Evolutionary conservation across 345 rosid genomes (phyloP), one percentile per base, ranked within the genome.

Genomic region (Alliaria petiolata): DNA sequence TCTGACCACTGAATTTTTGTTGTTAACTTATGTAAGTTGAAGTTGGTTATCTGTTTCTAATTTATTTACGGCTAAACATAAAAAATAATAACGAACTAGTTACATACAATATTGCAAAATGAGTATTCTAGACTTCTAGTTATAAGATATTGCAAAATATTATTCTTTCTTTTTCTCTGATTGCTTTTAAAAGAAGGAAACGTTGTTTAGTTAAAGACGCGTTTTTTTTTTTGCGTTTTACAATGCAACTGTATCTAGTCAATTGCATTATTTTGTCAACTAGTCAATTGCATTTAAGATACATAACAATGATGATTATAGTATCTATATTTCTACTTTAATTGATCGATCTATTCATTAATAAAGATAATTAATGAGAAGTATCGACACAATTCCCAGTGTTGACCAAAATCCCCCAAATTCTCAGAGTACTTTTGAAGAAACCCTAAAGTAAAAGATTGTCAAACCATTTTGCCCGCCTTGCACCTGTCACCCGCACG

Each of bases 371-470:
- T 33, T 69, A 77, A 58, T 64, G 72, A 44, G 2, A 63, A 64
- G 36, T 40, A 65, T 44, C 43, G 76, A 76, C 82, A 76, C 85
- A 78, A 79, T 78, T 82, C 85, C 87, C 84, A 69, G 66, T 78
- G 83, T 82, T 84, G 85, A 78, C 85, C 75, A 82, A 73, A 73
- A 56, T 59, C 77, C 78, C 68, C 58, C 69, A 65, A 65, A 52
- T 25, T 61, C 60, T 67, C 51, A 67, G 69, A 75, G 69, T 67
- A 53, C 74, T 67, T 75, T 61, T 75, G 78, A 75, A 67, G 74
- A 68, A 74, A 74, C 73, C 78, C 78, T 74, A 65, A 53, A 73
- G 46, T 49, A 57, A 62, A 52, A 30, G 43, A 38, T 70, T 51
- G n/a, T 14, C 36, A 13, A 53, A 43, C 36, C 42, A 40, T 40